Conservation (phyloP, 2,329 filamentous ascomycete genomes). For the Aureobasidium sp. region DNA sequence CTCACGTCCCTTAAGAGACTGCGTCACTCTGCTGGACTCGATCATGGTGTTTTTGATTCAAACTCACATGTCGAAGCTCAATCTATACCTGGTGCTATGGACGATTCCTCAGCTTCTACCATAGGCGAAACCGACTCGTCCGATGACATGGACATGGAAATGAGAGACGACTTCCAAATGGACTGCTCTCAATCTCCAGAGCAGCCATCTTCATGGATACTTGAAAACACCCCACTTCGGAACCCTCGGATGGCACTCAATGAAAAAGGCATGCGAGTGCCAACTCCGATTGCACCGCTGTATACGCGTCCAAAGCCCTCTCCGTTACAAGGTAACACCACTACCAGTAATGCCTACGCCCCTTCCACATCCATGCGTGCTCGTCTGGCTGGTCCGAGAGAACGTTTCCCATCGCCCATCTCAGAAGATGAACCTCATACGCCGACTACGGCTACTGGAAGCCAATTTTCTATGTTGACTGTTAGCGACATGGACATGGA, state of each 20-base stretch:
- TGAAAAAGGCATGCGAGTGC: not conserved
- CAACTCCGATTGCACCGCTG: not conserved
- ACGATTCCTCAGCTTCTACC: constrained; percentile 8
- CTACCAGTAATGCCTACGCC: not conserved
- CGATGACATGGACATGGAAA: constrained; percentile 14
- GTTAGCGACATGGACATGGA: constrained; percentile 30
- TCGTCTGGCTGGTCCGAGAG: constrained; percentile 2
- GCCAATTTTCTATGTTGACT: constrained; percentile 26
- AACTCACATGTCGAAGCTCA: not conserved
- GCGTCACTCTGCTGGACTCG: constrained; percentile 5
- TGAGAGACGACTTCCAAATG: not conserved
- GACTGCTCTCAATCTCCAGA: constrained; percentile 8
- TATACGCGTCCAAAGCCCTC: not conserved
- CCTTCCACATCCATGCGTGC: not conserved
- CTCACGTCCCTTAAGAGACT: not conserved
- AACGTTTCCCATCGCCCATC: constrained; percentile 24
- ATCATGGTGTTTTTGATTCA: not conserved
- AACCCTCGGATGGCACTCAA: constrained; percentile 9
- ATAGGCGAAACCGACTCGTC: constrained; percentile 8
- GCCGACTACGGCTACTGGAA: constrained; percentile 23
- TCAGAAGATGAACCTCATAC: constrained; percentile 28
- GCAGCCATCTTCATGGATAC: constrained; percentile 5
- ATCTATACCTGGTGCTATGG: not conserved
- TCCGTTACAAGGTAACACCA: not conserved
- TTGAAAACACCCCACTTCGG: constrained; percentile 1